Base-by-base conservation (phyloP, 1,284 basidiomycete species). In the Cryptococcus neoformans region DNA sequence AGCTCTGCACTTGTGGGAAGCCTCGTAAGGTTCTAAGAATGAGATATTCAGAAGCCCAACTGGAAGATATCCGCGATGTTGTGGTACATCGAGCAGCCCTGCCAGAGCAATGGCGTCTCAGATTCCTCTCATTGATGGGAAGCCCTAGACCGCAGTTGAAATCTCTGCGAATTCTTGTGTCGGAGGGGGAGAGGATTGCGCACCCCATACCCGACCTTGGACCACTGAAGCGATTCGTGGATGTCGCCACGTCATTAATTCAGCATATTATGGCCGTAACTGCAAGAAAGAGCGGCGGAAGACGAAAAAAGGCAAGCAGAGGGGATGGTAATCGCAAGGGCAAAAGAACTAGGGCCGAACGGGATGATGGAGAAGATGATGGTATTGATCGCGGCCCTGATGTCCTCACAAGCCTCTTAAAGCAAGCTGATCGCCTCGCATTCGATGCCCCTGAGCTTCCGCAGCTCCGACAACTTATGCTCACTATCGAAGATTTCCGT, bases 101-200 rank as follows among this genome's bases (percentile, higher is more conserved):
- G 34, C 93, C 93, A 0, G 75, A 80, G n/a, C 76, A 80, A 17
- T 96, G 93, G 93, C 82, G 83, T 44, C 74, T 76, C 48, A 89
- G 90, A 66, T 80, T 95, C 38, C 80, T 82, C 49, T 85, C 84
- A 66, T 77, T 88, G 0, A 79, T 96, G 40, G 87, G 89, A 60
- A 86, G 82, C 44, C 80, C 85, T 4, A 83, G 85, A 10, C 92
- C 93, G 12, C 75, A 83, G 2, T 82, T 95, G 53, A 87, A 89
- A 57, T 83, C 83, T 36, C 82, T 97, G 55, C 85, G 87, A 36
- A 84, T 87, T 6, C 79, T 95, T 14, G 81, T 92, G 28, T 83
- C 87, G 0, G 93, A 97, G 72, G 93, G 90, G 17, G 92, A 96
- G 64, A 86, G 86, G 56, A 90, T 95, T 69, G 85, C 84, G 49